Conservation (phyloP, 345 rosid species). For the Theobroma cacao region DNA sequence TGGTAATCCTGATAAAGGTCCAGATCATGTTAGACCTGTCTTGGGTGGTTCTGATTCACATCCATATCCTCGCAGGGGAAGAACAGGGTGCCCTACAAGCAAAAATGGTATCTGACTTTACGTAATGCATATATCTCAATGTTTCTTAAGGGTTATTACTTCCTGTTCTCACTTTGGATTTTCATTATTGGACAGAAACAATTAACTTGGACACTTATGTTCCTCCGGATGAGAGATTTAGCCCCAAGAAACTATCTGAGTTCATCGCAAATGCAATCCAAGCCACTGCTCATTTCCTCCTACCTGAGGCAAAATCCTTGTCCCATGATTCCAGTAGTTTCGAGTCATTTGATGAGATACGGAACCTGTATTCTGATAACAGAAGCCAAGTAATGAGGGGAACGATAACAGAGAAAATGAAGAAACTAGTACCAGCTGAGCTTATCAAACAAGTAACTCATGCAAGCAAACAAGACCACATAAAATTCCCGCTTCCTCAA, state of each 20-base stretch:
- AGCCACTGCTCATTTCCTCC: conserved; percentile 37
- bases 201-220: conserved; percentile 42
- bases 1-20: conserved; percentile 44
- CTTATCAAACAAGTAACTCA: conserved; percentile 21
- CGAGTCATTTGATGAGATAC: conserved; percentile 50
- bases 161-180: background rate
- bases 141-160: background rate
- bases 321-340: conserved; percentile 30
- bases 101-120: conserved; percentile 25
- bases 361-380: conserved; percentile 33
- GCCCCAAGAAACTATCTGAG: conserved; percentile 48
- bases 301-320: conserved; percentile 39
- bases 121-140: background rate
- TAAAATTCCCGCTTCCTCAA: conserved; percentile 48
- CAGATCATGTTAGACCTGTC: conserved; percentile 36
- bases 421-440: conserved; percentile 33
- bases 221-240: conserved; percentile 61
- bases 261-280: conserved; percentile 37
- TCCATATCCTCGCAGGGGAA: conserved; percentile 62
- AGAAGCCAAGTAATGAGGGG: conserved; percentile 21
- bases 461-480: conserved; percentile 20
- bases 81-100: conserved; percentile 45
- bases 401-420: conserved; percentile 26
- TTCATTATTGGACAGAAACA: conserved; percentile 7
- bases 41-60: conserved; percentile 41